Evolutionary conservation across 176 grass and related monocot genomes (phyloP).

Genomic region (Triticum turgidum): DNA sequence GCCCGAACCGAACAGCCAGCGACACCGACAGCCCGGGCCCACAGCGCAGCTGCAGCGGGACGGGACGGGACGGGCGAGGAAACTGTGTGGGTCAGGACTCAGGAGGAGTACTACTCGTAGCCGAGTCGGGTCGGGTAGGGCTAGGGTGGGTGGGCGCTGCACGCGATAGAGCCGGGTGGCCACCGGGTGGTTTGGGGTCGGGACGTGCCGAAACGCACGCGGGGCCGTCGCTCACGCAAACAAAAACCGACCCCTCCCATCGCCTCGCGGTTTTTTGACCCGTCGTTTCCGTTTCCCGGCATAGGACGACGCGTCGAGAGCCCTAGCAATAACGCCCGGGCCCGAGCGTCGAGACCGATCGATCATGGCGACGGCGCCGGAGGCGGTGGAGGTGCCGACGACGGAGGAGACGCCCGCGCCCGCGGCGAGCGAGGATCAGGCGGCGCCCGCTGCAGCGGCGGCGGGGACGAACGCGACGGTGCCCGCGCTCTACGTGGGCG

Average conservation of each 20-base stretch:
- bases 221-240: not conserved
- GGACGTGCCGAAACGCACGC: not conserved
- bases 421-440: not conserved
- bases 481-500: slow-evolving; percentile 66
- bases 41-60: not conserved
- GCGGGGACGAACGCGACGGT: not conserved
- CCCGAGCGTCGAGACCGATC: not conserved
- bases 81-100: not conserved
- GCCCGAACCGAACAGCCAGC: slow-evolving; percentile 5
- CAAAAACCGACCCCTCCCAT: slow-evolving; percentile 17
- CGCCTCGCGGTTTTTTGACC: not conserved
- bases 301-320: not conserved
- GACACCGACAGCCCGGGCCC: slow-evolving; percentile 36
- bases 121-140: not conserved
- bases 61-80: not conserved
- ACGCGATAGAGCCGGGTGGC: slow-evolving; percentile 26
- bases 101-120: no score
- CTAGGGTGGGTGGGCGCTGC: not conserved
- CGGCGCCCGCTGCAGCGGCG: not conserved
- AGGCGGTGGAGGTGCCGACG: slow-evolving; percentile 7
- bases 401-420: not conserved
- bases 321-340: not conserved
- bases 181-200: slow-evolving; percentile 11
- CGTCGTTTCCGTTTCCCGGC: not conserved
- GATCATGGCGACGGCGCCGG: slow-evolving; percentile 11